A percentile compares a stretch with the other conserved stretches of the same genome.
phyloP scores from a whole-genome alignment of 106 monocot genomes.

The Xerophyta viscosa region DNA sequence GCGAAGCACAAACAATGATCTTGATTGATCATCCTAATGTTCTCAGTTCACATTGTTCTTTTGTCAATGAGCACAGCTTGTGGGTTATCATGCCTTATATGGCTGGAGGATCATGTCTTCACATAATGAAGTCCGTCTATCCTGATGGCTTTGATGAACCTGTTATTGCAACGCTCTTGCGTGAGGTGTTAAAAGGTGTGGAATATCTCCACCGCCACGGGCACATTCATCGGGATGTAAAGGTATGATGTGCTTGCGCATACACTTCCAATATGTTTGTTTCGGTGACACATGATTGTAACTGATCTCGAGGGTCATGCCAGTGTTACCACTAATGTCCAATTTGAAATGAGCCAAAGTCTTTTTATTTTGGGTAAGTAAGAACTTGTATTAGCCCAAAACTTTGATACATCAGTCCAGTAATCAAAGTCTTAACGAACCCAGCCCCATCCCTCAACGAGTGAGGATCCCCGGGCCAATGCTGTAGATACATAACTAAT shows the following conservation, averaged over 20 bases:
- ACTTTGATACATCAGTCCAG: too few relatives aligned
- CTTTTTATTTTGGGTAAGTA: too few relatives aligned
- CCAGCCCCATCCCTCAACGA: too few relatives aligned
- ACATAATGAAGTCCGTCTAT: constrained; percentile 49
- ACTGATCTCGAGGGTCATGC: too few relatives aligned
- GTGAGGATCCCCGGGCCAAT: too few relatives aligned
- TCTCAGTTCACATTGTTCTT: constrained; percentile 41
- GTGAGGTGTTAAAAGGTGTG: constrained; percentile 34
- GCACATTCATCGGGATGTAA: constrained; percentile 58
- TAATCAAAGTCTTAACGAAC: too few relatives aligned
- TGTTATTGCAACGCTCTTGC: constrained; percentile 38
- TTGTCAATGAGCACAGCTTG: constrained; percentile 26
- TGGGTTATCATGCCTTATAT: constrained; percentile 72
- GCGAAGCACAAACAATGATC: constrained; percentile 49
- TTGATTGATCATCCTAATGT: constrained; percentile 51
- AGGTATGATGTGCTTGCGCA: constrained; percentile 16
- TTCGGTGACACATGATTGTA: too few relatives aligned
- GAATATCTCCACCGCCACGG: constrained; percentile 47
- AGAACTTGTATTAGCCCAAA: too few relatives aligned
- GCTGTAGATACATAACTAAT: too few relatives aligned
- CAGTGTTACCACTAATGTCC: too few relatives aligned
- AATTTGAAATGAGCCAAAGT: too few relatives aligned
- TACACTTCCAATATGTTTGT: not conserved
- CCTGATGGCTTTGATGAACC: constrained; percentile 48
- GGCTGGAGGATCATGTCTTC: constrained; percentile 55